Evolutionary conservation across 148 eudicot genomes (phyloP).

Genomic region (Dianthus caryophyllus): DNA sequence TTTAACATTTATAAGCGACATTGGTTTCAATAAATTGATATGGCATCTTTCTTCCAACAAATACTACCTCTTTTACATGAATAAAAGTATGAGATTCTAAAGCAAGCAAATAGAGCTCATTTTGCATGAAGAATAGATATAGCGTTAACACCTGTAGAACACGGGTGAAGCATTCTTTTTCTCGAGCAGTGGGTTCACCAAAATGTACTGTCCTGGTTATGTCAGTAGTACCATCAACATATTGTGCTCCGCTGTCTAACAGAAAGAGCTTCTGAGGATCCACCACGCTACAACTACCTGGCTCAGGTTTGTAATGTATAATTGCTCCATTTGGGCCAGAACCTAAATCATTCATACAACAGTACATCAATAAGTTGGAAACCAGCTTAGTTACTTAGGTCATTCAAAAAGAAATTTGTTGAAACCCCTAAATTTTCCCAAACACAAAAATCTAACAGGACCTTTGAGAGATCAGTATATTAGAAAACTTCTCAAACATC

Average conservation of each 20-base stretch:
- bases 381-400: too few relatives aligned
- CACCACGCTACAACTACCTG: slow-evolving; percentile 70
- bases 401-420: not conserved
- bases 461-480: not conserved
- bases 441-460: not conserved
- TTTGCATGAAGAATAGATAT: slow-evolving; percentile 2
- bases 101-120: not conserved
- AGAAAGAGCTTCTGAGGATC: slow-evolving; percentile 67
- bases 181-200: slow-evolving; percentile 76
- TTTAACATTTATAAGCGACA: not conserved
- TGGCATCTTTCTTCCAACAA: not conserved
- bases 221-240: slow-evolving; percentile 97
- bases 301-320: slow-evolving; percentile 91
- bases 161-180: slow-evolving; percentile 91
- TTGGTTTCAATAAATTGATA: not conserved
- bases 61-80: not conserved
- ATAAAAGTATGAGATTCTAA: not conserved
- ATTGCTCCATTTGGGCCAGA: slow-evolving; percentile 98
- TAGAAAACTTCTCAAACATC: not conserved
- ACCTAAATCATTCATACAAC: slow-evolving; percentile 33
- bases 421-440: not conserved
- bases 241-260: slow-evolving; percentile 96
- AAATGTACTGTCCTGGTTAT: slow-evolving; percentile 95
- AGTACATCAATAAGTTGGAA: not conserved
- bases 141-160: slow-evolving; percentile 67